phyloP scores from a whole-genome alignment of 768 basidiomycete genomes.

The Kwoniella shandongensis region DNA sequence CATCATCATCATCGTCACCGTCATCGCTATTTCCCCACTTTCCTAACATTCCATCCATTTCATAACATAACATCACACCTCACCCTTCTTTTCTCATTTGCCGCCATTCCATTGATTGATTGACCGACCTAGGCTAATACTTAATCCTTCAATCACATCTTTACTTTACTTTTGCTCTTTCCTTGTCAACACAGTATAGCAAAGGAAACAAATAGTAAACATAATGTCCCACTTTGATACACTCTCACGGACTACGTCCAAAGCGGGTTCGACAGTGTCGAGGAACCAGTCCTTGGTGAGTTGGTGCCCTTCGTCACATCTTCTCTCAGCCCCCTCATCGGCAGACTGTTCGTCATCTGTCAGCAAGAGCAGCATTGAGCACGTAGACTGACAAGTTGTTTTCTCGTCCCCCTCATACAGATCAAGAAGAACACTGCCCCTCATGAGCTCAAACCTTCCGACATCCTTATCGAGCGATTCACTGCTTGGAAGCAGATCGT shows the following conservation, averaged over 20 bases:
- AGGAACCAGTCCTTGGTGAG: constrained; percentile 70
- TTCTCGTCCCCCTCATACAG: constrained; percentile 22
- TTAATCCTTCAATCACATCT: background rate
- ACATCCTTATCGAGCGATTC: constrained; percentile 85
- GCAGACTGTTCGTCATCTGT: no score
- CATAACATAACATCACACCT: no score
- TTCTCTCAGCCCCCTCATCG: no score
- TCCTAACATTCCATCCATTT: no score
- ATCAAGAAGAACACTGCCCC: constrained; percentile 93
- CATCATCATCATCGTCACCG: no score
- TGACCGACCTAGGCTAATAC: no score
- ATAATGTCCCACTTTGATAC: constrained; percentile 53
- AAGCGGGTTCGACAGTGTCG: constrained; percentile 64
- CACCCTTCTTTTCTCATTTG: no score
- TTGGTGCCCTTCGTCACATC: constrained; percentile 6
- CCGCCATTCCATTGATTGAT: no score
- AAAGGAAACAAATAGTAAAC: background rate
- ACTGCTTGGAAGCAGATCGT: constrained; percentile 86
- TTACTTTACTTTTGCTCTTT: constrained; percentile 4
- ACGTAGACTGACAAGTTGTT: constrained; percentile 11
- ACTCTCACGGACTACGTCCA: constrained; percentile 68
- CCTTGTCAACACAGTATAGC: background rate
- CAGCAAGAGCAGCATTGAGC: no score
- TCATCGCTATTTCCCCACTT: no score
- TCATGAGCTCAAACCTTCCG: constrained; percentile 85